Percentiles rank a stretch among this genome's conserved stretches.
phyloP scores from a whole-genome alignment of 2,329 filamentous ascomycete genomes.

The Hymenoscyphus linearis region DNA sequence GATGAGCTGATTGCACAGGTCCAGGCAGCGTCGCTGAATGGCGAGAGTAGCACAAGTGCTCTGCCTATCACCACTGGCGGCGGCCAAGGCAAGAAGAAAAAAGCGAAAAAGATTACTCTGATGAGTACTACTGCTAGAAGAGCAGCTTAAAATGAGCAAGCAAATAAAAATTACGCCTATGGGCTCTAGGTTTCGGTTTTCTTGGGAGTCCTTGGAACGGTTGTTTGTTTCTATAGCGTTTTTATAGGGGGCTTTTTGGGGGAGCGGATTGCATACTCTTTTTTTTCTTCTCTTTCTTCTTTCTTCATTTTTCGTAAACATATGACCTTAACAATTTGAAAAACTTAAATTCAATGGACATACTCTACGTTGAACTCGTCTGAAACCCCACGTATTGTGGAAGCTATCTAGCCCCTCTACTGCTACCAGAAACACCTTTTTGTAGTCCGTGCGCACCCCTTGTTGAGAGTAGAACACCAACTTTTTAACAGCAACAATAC shows the following conservation, averaged over 20 bases:
- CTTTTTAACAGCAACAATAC: too few relatives aligned
- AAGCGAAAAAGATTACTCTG: conserved; percentile 66
- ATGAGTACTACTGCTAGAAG: conserved; percentile 55
- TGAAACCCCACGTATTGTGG: too few relatives aligned
- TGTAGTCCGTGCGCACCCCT: too few relatives aligned
- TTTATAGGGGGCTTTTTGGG: neutral
- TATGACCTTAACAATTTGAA: too few relatives aligned
- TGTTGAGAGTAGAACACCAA: too few relatives aligned
- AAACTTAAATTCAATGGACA: too few relatives aligned
- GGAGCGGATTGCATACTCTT: neutral
- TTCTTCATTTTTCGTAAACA: too few relatives aligned
- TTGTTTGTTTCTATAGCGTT: neutral
- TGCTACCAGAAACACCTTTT: too few relatives aligned
- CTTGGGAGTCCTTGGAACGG: too few relatives aligned
- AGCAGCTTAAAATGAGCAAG: conserved; percentile 30
- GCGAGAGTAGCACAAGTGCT: conserved; percentile 15
- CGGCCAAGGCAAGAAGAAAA: conserved; percentile 55
- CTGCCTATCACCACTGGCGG: conserved; percentile 8
- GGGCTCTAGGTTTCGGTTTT: neutral
- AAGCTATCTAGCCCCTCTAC: too few relatives aligned
- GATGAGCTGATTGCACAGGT: conserved; percentile 50
- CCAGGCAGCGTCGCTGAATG: conserved; percentile 45
- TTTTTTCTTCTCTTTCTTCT: neutral
- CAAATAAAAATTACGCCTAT: neutral
- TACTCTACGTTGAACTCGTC: too few relatives aligned